Percentiles rank a stretch among this genome's conserved stretches.
Conservation (phyloP, 2,329 filamentous ascomycete genomes). For the Paecilomyces sp. region DNA sequence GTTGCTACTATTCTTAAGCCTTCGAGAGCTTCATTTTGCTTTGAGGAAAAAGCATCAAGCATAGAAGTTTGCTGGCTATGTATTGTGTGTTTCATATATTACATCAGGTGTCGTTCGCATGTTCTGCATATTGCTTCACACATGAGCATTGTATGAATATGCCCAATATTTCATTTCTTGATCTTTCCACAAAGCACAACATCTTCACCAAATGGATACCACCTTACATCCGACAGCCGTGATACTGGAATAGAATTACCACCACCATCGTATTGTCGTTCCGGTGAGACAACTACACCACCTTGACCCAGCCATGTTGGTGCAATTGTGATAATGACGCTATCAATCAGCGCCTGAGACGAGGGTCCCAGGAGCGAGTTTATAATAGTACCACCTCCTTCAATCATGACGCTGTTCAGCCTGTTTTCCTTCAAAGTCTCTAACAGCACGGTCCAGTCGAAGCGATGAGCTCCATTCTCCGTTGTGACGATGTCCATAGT, state of each 20-base stretch:
- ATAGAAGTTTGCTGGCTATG: background rate
- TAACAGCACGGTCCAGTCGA: conserved; percentile 58
- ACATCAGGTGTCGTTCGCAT: background rate
- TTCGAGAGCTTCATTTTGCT: background rate
- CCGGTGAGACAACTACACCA: conserved; percentile 70
- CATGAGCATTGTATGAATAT: no score
- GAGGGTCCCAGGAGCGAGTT: conserved; percentile 59
- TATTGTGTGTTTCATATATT: background rate
- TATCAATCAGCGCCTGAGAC: conserved; percentile 55
- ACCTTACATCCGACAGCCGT: conserved; percentile 55
- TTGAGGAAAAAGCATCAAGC: background rate
- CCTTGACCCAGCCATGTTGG: conserved; percentile 79
- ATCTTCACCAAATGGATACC: conserved; percentile 72
- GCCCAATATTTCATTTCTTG: background rate
- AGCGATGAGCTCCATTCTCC: conserved; percentile 9
- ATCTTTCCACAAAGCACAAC: conserved; percentile 69
- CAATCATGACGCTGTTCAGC: conserved; percentile 76
- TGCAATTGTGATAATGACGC: conserved; percentile 80
- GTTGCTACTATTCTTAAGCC: background rate
- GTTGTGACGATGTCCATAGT: conserved; percentile 12
- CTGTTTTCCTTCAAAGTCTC: conserved; percentile 47
- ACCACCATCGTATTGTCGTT: conserved; percentile 42
- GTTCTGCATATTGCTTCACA: background rate
- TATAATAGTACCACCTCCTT: conserved; percentile 76
- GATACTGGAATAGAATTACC: conserved; percentile 53